Percentiles rank a stretch among this genome's conserved stretches.
Evolutionary conservation across 2,329 filamentous ascomycete species (phyloP).

Genomic region (Aspergillus fumigatiaffinis): DNA sequence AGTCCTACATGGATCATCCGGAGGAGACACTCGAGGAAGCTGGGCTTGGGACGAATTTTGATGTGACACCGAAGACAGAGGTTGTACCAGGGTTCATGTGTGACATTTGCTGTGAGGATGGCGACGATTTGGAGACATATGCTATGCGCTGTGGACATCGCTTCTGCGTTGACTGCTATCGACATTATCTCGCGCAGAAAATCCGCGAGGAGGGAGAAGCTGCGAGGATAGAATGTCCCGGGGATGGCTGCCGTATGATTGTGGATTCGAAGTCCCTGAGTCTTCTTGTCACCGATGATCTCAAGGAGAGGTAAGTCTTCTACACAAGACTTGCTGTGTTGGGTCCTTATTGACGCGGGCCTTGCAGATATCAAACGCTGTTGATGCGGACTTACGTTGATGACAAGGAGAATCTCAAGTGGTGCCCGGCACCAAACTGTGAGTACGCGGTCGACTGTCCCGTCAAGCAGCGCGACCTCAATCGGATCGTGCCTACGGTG

Average conservation of each 20-base stretch:
- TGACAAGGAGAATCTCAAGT: conserved; percentile 91
- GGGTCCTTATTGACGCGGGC: conserved; percentile 9
- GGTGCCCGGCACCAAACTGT: conserved; percentile 98
- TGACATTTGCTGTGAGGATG: conserved; percentile 95
- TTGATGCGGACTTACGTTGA: conserved; percentile 95
- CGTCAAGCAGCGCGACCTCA: conserved; percentile 82
- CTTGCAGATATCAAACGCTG: conserved; percentile 71
- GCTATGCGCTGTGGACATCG: conserved; percentile 93
- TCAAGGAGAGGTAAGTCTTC: conserved; percentile 50
- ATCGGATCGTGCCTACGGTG: conserved; percentile 83
- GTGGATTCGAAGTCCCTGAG: conserved; percentile 87
- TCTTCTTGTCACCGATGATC: conserved; percentile 60
- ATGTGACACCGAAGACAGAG: conserved; percentile 63
- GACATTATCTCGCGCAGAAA: conserved; percentile 86
- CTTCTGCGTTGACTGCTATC: conserved; percentile 89
- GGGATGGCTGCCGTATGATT: conserved; percentile 80
- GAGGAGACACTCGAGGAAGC: conserved; percentile 77
- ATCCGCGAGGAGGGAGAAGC: conserved; percentile 95
- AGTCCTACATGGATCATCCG: conserved; percentile 90
- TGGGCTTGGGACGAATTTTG: conserved; percentile 67
- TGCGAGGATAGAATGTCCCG: conserved; percentile 87
- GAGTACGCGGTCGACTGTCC: conserved; percentile 85
- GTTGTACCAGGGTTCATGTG: conserved; percentile 74
- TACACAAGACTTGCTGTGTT: background rate
- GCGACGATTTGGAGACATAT: conserved; percentile 71